Evolutionary conservation across 139 green algal genomes (phyloP).

Genomic region (Chlamydomonas asymmetrica): DNA sequence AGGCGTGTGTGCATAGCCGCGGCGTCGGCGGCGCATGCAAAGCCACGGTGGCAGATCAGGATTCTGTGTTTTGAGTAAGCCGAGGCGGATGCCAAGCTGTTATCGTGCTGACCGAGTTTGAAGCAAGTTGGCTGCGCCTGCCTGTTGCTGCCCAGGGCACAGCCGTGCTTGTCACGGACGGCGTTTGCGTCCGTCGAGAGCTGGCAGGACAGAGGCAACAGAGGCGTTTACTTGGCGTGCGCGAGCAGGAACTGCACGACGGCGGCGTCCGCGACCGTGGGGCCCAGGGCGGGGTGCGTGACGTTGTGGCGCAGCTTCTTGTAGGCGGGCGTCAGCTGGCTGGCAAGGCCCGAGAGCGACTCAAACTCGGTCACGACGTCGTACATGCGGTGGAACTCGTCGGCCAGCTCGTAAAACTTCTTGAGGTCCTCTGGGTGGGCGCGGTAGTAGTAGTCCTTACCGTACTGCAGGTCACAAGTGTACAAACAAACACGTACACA

Average conservation of each 20-base stretch:
- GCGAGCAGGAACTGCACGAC: slow-evolving; percentile 52
- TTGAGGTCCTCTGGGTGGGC: slow-evolving; percentile 58
- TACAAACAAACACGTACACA: not conserved
- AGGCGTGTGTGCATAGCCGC: too few species aligned
- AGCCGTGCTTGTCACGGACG: too few species aligned
- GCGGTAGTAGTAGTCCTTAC: slow-evolving; percentile 66
- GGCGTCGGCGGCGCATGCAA: too few species aligned
- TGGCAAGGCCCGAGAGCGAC: slow-evolving; percentile 42
- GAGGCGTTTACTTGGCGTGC: slow-evolving; percentile 32
- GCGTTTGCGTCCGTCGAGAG: too few species aligned
- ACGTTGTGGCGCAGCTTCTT: slow-evolving; percentile 51
- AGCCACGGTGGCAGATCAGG: too few species aligned
- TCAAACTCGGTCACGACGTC: slow-evolving; percentile 59
- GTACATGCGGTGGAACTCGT: slow-evolving; percentile 51
- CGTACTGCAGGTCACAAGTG: slow-evolving; percentile 48
- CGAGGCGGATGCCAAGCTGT: too few species aligned
- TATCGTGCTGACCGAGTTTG: too few species aligned
- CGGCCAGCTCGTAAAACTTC: slow-evolving; percentile 57
- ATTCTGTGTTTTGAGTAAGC: too few species aligned
- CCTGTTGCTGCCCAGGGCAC: too few species aligned
- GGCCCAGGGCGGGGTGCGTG: slow-evolving; percentile 48
- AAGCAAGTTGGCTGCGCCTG: too few species aligned
- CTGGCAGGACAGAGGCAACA: too few species aligned
- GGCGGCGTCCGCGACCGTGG: slow-evolving; percentile 41
- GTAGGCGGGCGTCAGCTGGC: slow-evolving; percentile 54